Percentiles rank a stretch among this genome's conserved stretches.
Evolutionary conservation across 2,329 filamentous ascomycete species (phyloP).

Genomic region (Penicillium sp.): DNA sequence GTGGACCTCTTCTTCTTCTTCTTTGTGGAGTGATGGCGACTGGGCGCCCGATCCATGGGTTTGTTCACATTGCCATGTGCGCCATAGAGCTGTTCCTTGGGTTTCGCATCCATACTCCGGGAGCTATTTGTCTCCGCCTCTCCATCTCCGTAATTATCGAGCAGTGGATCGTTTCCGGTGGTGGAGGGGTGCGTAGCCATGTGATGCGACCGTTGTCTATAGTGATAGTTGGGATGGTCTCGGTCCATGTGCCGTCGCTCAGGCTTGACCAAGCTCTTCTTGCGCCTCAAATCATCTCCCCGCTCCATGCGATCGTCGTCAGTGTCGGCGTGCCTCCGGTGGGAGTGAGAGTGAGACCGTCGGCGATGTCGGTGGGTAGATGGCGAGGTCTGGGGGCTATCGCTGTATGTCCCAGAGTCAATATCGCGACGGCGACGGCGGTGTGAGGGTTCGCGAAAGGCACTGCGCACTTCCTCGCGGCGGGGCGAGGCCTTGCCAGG

Average conservation of each 20-base stretch:
- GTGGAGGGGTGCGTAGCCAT: conserved; percentile 90
- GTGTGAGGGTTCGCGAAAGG: conserved; percentile 67
- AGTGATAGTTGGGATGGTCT: conserved; percentile 93
- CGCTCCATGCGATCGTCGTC: conserved; percentile 61
- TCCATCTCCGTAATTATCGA: conserved; percentile 64
- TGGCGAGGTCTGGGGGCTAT: conserved; percentile 37
- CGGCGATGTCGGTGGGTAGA: conserved; percentile 46
- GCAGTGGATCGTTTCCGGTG: conserved; percentile 86
- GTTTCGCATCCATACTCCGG: conserved; percentile 64
- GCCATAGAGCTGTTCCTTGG: conserved; percentile 41
- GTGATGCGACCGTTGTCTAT: conserved; percentile 89
- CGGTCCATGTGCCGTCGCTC: conserved; percentile 84
- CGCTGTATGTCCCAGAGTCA: conserved; percentile 62
- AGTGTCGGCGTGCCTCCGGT: conserved; percentile 46
- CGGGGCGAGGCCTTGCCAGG: conserved; percentile 66
- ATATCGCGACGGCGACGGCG: conserved; percentile 70
- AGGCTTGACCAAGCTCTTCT: conserved; percentile 85
- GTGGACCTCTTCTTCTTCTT: conserved; percentile 69
- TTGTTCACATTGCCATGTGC: conserved; percentile 42
- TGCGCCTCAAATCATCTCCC: conserved; percentile 63
- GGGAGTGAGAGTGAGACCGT: conserved; percentile 50
- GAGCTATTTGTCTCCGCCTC: conserved; percentile 61
- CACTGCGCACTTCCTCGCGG: conserved; percentile 59
- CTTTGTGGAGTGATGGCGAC: conserved; percentile 38
- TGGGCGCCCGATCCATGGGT: conserved; percentile 49